phyloP scores from a whole-genome alignment of 306 rosid genomes.

The Crotalaria pallida region DNA sequence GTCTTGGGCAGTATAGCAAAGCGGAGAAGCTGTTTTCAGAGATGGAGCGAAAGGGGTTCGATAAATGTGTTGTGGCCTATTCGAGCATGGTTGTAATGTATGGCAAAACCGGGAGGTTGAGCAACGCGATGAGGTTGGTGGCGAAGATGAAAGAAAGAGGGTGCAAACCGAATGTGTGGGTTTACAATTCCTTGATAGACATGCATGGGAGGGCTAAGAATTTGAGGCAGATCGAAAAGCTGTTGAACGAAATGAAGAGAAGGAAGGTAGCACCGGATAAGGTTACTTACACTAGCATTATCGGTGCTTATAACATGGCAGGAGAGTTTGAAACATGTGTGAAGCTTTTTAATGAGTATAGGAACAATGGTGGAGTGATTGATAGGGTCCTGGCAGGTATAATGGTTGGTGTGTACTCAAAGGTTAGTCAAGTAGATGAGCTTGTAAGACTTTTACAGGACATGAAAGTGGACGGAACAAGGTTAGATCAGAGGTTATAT shows the following conservation, averaged over 20 bases:
- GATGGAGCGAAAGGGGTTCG: slow-evolving; percentile 66
- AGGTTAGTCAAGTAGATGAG: slow-evolving; percentile 45
- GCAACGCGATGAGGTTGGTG: slow-evolving; percentile 47
- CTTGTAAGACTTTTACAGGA: slow-evolving; percentile 59
- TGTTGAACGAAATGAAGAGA: slow-evolving; percentile 74
- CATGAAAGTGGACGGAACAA: slow-evolving; percentile 58
- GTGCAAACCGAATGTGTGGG: slow-evolving; percentile 69
- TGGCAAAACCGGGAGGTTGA: slow-evolving; percentile 52
- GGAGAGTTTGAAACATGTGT: slow-evolving; percentile 47
- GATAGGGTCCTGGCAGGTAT: slow-evolving; percentile 68
- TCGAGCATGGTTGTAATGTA: slow-evolving; percentile 73
- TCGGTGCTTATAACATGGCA: slow-evolving; percentile 54
- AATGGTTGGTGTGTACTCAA: slow-evolving; percentile 68
- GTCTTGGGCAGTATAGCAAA: slow-evolving; percentile 39
- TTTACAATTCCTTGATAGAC: slow-evolving; percentile 68
- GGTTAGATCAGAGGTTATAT: slow-evolving; percentile 57
- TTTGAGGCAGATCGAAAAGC: slow-evolving; percentile 60
- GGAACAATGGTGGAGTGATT: slow-evolving; percentile 51
- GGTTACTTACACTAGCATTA: slow-evolving; percentile 57
- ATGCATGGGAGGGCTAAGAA: slow-evolving; percentile 65
- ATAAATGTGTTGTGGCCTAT: slow-evolving; percentile 67
- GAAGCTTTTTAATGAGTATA: slow-evolving; percentile 44
- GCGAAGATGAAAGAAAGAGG: slow-evolving; percentile 84
- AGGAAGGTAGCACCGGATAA: slow-evolving; percentile 63
- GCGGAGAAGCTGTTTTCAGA: slow-evolving; percentile 51